Evolutionary conservation across 2,329 filamentous ascomycete genomes (phyloP).

Genomic region (Acarospora socialis): DNA sequence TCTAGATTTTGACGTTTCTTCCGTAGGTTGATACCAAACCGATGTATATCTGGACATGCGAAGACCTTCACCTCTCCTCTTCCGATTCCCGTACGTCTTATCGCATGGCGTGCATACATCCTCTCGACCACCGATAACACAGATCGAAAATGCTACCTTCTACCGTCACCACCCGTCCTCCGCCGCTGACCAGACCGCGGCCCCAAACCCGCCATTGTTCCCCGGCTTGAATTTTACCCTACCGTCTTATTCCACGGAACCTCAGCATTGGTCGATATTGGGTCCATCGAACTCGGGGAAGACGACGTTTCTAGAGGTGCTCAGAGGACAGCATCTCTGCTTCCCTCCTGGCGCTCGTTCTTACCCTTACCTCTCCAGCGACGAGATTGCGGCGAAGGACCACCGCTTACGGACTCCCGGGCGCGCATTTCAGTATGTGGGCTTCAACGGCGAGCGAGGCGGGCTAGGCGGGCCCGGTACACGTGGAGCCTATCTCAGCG

Average conservation of each 20-base stretch:
- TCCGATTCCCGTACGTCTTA: neutral
- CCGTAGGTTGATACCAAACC: no score
- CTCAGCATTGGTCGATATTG: slow-evolving; percentile 69
- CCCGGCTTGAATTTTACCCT: slow-evolving; percentile 55
- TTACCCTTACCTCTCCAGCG: slow-evolving; percentile 62
- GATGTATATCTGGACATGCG: slow-evolving; percentile 9
- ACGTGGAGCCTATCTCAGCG: slow-evolving; percentile 70
- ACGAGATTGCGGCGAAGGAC: slow-evolving; percentile 39
- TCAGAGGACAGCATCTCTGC: slow-evolving; percentile 62
- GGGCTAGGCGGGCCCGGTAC: slow-evolving; percentile 40
- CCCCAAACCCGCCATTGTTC: slow-evolving; percentile 60
- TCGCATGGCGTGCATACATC: neutral
- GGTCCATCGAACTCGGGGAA: slow-evolving; percentile 66
- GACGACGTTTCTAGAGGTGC: slow-evolving; percentile 66
- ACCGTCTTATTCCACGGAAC: slow-evolving; percentile 36
- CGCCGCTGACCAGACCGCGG: slow-evolving; percentile 24
- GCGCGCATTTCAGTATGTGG: slow-evolving; percentile 72
- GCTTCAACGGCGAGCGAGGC: slow-evolving; percentile 64
- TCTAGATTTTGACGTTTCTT: no score
- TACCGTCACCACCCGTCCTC: slow-evolving; percentile 58
- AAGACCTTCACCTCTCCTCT: slow-evolving; percentile 4
- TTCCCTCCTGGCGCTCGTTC: slow-evolving; percentile 60
- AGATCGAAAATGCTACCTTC: slow-evolving; percentile 67
- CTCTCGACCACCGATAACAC: slow-evolving; percentile 44
- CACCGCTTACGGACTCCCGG: slow-evolving; percentile 41